Percentiles rank a stretch among this genome's conserved stretches.
Evolutionary conservation across 306 rosid genomes (phyloP).

Genomic region (Cicer bijugum): DNA sequence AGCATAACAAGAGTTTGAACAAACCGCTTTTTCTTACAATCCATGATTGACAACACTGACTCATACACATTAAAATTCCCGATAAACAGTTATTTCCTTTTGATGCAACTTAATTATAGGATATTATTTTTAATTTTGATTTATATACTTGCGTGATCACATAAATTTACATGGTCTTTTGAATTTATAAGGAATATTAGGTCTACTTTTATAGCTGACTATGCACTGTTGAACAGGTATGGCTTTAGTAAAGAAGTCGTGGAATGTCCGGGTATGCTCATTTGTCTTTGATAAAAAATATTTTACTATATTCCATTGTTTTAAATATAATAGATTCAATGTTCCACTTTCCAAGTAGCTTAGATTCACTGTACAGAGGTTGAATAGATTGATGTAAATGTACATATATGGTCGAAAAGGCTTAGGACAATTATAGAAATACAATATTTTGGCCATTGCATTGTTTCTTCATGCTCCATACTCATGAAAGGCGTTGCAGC

Average conservation of each 20-base stretch:
- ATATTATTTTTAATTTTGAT: not conserved
- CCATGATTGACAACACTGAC: no score
- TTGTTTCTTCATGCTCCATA: no score
- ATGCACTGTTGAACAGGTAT: conserved; percentile 59
- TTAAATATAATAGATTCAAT: not conserved
- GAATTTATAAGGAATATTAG: not conserved
- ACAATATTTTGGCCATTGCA: no score
- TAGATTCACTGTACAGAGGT: not conserved
- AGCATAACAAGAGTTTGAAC: no score
- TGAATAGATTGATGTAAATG: not conserved
- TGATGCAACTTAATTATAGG: conserved; percentile 30
- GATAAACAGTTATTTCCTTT: conserved; percentile 9
- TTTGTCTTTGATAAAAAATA: conserved; percentile 11
- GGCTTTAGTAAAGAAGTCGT: conserved; percentile 92
- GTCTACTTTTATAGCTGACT: conserved; percentile 37
- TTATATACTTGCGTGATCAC: not conserved
- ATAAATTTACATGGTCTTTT: conserved; percentile 12
- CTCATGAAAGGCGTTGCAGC: no score
- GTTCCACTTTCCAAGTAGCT: not conserved
- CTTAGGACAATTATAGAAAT: no score
- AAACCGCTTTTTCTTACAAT: no score
- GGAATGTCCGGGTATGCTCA: conserved; percentile 78
- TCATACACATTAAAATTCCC: not conserved
- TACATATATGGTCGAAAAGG: not conserved
- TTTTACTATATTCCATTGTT: conserved; percentile 16